Evolutionary conservation across 331 rosid genomes (phyloP), one percentile per base, ranked within the genome.

Genomic region (Acacia pycnantha): DNA sequence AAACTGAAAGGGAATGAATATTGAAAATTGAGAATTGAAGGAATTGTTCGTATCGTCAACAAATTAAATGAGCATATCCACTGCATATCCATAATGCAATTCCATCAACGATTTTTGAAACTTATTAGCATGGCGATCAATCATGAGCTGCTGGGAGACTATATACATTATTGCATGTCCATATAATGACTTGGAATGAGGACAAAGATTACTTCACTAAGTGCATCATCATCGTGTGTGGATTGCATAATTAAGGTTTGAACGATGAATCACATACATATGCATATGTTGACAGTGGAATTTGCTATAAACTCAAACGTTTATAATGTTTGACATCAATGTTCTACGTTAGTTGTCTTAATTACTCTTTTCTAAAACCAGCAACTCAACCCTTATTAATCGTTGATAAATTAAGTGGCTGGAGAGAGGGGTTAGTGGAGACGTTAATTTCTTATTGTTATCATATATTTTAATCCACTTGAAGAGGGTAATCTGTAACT

Each of bases 361-460:
- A 50, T 50, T 50, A 16, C n/a, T 5, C 8, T 50, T n/a, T 3
- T 16, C 2, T 50, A 50, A 50, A 50, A 50, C n/a, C 0, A 50
- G 18, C n/a, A 16, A 50, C n/a, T 16, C 56, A 50, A 5, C n/a
- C 21, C n/a, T 50, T 16, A 47, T 47, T 44, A 9, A 9, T 44
- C 4, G 48, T 3, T 0, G 4, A 44, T 3, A 12, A 43, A 43
- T 9, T 0, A 43, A 43, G 13, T 43, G 47, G 4, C 4, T 31
- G 35, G 13, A 43, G 11, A 11, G 13, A 3, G 0, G 8, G 6
- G 8, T 37, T 6, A 6, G 8, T 37, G 8, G 8, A 37, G 8
- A 6, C 1, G 0, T 0, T 11, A 1, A 11, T 37, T 6, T 37
- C 8, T 1, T 6, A 37, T 6, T 1, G 41, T 37, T 37, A 37